These are phyloP conservation scores for Scenedesmus sp. DNA, from an alignment of 163 green algal genomes.

Conservation along the genomic window DNA sequence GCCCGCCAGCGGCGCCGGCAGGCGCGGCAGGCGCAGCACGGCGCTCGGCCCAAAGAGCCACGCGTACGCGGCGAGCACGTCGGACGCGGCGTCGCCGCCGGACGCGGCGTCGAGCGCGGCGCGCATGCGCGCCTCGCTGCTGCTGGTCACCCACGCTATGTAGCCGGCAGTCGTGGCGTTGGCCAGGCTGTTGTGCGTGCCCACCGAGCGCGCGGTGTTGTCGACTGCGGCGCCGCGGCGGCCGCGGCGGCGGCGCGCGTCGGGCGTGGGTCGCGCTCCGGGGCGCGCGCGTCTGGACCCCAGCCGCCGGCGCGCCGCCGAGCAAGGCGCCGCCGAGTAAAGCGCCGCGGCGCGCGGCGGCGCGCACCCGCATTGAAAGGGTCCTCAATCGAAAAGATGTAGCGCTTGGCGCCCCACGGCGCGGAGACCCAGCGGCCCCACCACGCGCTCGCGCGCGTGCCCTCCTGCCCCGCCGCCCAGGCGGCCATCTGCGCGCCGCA, in stretches of 20 bases:
- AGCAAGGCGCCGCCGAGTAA: no score
- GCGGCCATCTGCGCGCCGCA: background rate
- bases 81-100: conserved; percentile 2
- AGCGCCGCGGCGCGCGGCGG: no score
- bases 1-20: conserved; percentile 12
- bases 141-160: background rate
- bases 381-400: conserved; percentile 39
- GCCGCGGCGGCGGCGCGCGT: no score
- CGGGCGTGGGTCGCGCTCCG: no score
- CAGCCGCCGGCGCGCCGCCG: no score
- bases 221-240: background rate
- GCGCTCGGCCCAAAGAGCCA: conserved; percentile 30
- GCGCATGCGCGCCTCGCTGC: background rate
- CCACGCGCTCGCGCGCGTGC: conserved; percentile 18
- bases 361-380: conserved; percentile 24
- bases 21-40: background rate
- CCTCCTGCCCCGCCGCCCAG: background rate
- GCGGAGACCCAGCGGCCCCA: conserved; percentile 22
- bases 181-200: conserved; percentile 27
- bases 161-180: background rate
- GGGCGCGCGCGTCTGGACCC: no score
- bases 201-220: conserved; percentile 35
- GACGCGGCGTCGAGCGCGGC: background rate
- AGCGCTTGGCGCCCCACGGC: conserved; percentile 1
- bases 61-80: conserved; percentile 4